Base-by-base conservation (phyloP, 202 grass and related monocot genomes). In the Schoenoplectus triqueter region DNA sequence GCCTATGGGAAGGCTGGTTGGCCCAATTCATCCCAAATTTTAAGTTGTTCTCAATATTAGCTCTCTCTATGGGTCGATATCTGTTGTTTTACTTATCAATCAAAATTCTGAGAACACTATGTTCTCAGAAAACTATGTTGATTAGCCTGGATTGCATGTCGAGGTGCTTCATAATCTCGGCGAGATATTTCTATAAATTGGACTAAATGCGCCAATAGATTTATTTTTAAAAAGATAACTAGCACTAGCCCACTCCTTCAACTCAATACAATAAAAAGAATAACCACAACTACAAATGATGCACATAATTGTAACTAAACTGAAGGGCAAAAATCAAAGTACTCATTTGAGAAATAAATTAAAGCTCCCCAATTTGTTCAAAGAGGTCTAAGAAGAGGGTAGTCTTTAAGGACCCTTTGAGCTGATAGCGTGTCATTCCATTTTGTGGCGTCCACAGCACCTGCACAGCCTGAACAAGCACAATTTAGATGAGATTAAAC, bases 311-410 rank as follows among this genome's bases (percentile, higher is more conserved):
- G 1, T 61, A 61, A 62, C 59, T 62, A 0, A 62, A 19, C 14
- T 62, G n/a, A 62, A 62, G n/a, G 17, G 15, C 13, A 59, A 15
- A 62, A 15, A 61, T 18, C 4, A 62, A 18, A 62, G 5, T 47
- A 0, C 5, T 47, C 15, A 61, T 62, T 17, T 19, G 4, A 62
- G 5, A 47, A 47, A 47, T 47, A 6, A 62, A 19, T 62, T 18
- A 62, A 62, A 62, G 59, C 59, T 19, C 59, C 19, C 22, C 10
- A 66, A 40, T 41, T 39, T 40, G 40, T 66, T 56, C 10, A 66
- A 62, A 62, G 9, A 66, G 64, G 64, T 66, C 22, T 22, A 13
- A 66, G 64, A 66, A 66, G 64, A 66, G 64, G 64, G 22, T 66
- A 66, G 19, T 66, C 64, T 66, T 66, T 11, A 41, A 21, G 9